phyloP scores from a whole-genome alignment of 2,329 filamentous ascomycete species.

The Lasiodiplodia citricola region DNA sequence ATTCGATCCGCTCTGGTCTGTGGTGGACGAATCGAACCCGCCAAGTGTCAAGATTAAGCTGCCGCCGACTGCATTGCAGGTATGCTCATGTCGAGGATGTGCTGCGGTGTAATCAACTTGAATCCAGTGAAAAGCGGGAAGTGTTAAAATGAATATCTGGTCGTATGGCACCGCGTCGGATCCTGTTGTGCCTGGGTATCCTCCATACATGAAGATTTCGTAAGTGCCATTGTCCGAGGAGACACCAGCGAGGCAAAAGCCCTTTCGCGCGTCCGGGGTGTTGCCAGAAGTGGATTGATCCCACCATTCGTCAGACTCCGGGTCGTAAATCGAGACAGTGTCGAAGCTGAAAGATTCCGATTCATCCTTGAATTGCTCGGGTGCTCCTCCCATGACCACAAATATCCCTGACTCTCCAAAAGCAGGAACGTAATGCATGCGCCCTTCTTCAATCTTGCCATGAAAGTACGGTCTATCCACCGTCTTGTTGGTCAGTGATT shows the following conservation, averaged over 20 bases:
- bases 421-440: neutral
- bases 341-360: neutral
- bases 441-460: neutral
- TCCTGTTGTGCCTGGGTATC: slow-evolving; percentile 15
- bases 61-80: slow-evolving; percentile 25
- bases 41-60: slow-evolving; percentile 27
- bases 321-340: slow-evolving; percentile 6
- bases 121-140: slow-evolving; percentile 27
- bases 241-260: neutral
- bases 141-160: slow-evolving; percentile 26
- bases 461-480: neutral
- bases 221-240: neutral
- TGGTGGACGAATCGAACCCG: slow-evolving; percentile 5
- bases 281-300: slow-evolving; percentile 4
- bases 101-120: slow-evolving; percentile 15
- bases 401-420: neutral
- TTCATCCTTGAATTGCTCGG: neutral
- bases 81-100: slow-evolving; percentile 16
- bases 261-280: neutral
- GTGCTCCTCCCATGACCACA: slow-evolving; percentile 4
- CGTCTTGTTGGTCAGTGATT: neutral
- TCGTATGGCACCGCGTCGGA: slow-evolving; percentile 8
- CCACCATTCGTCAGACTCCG: neutral
- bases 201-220: slow-evolving; percentile 23
- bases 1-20: neutral